Conservation (phyloP, 2,329 filamentous ascomycete genomes). For the Exophiala sp. region DNA sequence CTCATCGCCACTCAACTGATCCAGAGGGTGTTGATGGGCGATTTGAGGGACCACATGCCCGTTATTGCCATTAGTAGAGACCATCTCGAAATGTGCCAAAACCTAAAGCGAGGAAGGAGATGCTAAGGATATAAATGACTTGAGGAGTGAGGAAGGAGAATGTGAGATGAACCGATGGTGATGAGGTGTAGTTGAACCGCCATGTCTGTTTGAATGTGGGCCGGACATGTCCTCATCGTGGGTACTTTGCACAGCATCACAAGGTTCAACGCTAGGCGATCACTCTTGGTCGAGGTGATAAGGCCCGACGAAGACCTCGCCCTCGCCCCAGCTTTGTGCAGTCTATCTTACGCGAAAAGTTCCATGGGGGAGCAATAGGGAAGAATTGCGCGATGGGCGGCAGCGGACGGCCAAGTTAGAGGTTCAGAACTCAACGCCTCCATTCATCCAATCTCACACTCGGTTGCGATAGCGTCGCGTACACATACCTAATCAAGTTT, state of each 20-base stretch:
- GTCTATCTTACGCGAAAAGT: not conserved
- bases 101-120: not conserved
- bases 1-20: slow-evolving; percentile 55
- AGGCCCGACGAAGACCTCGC: not conserved
- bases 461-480: not conserved
- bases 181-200: too few species aligned
- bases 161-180: not conserved
- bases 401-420: not conserved
- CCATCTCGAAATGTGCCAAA: not conserved
- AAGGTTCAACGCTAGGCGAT: too few species aligned
- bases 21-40: slow-evolving; percentile 48
- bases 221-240: not conserved
- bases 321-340: not conserved
- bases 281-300: not conserved
- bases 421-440: not conserved
- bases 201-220: not conserved
- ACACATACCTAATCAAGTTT: slow-evolving; percentile 2
- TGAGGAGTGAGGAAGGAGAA: not conserved
- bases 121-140: not conserved
- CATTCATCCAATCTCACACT: not conserved
- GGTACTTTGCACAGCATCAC: not conserved
- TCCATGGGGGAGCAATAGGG: not conserved
- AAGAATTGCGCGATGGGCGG: not conserved
- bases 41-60: slow-evolving; percentile 7
- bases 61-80: slow-evolving; percentile 1